phyloP scores from a whole-genome alignment of 1,139 yeast species.

The Trichomonascaceae sp. region DNA sequence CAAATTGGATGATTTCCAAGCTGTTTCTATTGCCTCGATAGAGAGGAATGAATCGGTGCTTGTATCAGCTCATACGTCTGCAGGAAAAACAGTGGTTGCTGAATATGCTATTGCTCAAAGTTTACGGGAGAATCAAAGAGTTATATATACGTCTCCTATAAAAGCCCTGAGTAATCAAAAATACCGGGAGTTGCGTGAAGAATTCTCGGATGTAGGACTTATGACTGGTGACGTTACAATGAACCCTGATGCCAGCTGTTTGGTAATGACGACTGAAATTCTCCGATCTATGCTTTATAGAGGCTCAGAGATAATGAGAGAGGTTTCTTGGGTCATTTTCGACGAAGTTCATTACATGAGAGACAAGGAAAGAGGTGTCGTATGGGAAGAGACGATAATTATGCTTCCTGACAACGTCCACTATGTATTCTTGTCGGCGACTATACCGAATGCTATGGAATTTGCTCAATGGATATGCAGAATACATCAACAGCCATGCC shows the following conservation, averaged over 20 bases:
- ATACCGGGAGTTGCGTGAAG: slow-evolving; percentile 82
- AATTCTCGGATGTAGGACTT: slow-evolving; percentile 87
- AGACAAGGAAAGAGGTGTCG: slow-evolving; percentile 96
- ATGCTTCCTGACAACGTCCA: slow-evolving; percentile 95
- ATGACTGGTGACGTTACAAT: slow-evolving; percentile 98
- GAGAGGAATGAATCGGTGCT: slow-evolving; percentile 94
- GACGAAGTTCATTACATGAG: slow-evolving; percentile 98
- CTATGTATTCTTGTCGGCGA: slow-evolving; percentile 82
- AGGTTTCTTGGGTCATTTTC: slow-evolving; percentile 93
- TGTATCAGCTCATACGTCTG: slow-evolving; percentile 96
- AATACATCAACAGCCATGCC: slow-evolving; percentile 94
- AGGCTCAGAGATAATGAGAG: slow-evolving; percentile 94
- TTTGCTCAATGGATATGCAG: slow-evolving; percentile 98
- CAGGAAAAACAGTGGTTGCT: slow-evolving; percentile 90
- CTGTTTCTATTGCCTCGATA: slow-evolving; percentile 88
- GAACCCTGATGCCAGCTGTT: slow-evolving; percentile 93
- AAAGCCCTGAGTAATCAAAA: slow-evolving; percentile 91
- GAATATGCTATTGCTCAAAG: slow-evolving; percentile 90
- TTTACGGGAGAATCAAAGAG: slow-evolving; percentile 89
- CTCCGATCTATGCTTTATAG: slow-evolving; percentile 90
- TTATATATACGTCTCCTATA: slow-evolving; percentile 89
- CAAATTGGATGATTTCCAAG: slow-evolving; percentile 91
- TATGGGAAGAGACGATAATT: slow-evolving; percentile 98
- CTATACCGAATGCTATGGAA: slow-evolving; percentile 97
- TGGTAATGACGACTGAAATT: slow-evolving; percentile 97